Evolutionary conservation across 495 filamentous ascomycete species (phyloP).

Genomic region (Lichenothelia convexa): DNA sequence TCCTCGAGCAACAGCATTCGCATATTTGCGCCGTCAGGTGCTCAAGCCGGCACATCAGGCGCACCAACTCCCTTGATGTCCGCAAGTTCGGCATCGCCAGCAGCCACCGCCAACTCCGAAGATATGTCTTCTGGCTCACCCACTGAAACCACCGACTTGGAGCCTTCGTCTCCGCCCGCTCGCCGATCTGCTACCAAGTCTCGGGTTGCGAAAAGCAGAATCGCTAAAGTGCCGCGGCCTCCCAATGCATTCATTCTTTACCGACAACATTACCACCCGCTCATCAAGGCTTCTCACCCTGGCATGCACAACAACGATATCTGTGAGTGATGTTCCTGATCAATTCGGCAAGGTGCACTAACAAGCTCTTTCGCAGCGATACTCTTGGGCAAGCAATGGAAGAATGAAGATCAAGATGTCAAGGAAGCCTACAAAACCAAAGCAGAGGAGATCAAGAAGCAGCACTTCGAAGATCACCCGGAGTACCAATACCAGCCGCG

Average conservation of each 20-base stretch:
- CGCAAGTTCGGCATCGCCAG: no score
- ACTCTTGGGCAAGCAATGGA: constrained; percentile 28
- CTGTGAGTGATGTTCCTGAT: neutral
- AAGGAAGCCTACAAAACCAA: constrained; percentile 19
- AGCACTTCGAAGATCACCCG: constrained; percentile 27
- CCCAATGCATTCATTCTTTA: constrained; percentile 12
- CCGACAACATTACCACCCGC: constrained; percentile 8
- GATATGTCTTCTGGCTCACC: no score
- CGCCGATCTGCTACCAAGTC: no score
- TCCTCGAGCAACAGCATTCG: no score
- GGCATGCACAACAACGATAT: constrained; percentile 10
- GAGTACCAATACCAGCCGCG: constrained; percentile 32
- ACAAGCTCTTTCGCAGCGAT: constrained; percentile 15
- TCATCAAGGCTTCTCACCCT: constrained; percentile 4
- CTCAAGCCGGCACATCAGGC: no score
- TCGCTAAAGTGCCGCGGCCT: constrained; percentile 8
- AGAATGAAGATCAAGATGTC: constrained; percentile 18
- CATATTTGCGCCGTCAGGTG: no score
- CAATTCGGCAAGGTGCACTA: neutral
- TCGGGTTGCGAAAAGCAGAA: constrained; percentile 1
- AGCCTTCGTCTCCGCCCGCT: no score
- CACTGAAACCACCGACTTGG: no score
- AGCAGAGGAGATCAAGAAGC: constrained; percentile 23
- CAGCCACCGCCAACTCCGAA: no score
- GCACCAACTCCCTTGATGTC: no score